Evolutionary conservation across 805 yeast genomes (phyloP).

Genomic region (Candida anglica): DNA sequence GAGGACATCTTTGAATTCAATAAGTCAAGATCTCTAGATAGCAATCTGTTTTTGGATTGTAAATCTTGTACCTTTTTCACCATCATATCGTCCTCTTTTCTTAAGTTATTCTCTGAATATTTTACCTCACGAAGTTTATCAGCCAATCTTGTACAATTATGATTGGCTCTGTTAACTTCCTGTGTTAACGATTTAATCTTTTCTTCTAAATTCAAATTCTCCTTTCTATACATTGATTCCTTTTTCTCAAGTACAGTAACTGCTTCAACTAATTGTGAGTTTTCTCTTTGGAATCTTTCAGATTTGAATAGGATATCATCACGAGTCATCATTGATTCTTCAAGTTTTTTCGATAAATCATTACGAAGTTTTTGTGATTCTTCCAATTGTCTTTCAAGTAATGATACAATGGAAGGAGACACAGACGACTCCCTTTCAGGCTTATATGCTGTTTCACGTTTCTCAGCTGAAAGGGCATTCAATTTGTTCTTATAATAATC

Average conservation of each 20-base stretch:
- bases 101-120: constrained; percentile 10
- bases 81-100: constrained; percentile 7
- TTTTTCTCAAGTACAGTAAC: constrained; percentile 26
- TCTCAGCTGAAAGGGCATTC: constrained; percentile 14
- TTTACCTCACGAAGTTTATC: constrained; percentile 18
- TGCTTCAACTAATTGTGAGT: constrained; percentile 20
- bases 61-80: constrained; percentile 4
- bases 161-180: constrained; percentile 26
- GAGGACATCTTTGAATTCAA: constrained; percentile 16
- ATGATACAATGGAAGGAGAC: constrained; percentile 14
- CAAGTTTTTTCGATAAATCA: constrained; percentile 21
- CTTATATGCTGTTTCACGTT: constrained; percentile 7
- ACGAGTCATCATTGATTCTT: constrained; percentile 12
- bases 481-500: constrained; percentile 26
- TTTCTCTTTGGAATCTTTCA: constrained; percentile 17
- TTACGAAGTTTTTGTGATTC: constrained; percentile 22
- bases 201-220: constrained; percentile 25
- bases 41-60: constrained; percentile 16
- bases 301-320: constrained; percentile 15
- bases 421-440: constrained; percentile 3
- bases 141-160: constrained; percentile 27
- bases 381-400: constrained; percentile 31
- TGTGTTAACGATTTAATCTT: constrained; percentile 21
- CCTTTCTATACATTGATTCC: constrained; percentile 20
- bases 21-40: constrained; percentile 28